Evolutionary conservation across 1,284 basidiomycete genomes (phyloP).

Genomic region (Gymnopus androsaceus): DNA sequence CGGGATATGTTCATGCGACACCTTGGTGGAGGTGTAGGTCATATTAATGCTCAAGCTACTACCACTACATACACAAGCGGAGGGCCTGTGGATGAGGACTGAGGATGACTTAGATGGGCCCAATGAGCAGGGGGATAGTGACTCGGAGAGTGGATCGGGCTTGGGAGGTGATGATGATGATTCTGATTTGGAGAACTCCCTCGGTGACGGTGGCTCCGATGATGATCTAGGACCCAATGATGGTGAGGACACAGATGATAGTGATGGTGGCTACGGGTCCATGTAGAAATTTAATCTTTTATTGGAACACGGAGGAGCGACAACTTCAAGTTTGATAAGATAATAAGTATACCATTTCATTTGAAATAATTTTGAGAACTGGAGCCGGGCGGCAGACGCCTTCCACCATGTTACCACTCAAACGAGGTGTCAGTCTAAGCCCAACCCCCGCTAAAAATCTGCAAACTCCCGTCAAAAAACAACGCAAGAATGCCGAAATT

Average conservation of each 20-base stretch:
- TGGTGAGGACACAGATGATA: background rate
- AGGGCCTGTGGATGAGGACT: background rate
- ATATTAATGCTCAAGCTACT: background rate
- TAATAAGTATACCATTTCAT: no score
- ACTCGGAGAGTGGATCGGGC: background rate
- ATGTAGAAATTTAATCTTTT: background rate
- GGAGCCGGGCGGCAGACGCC: no score
- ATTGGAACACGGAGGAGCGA: no score
- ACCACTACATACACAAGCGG: background rate
- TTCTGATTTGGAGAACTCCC: background rate
- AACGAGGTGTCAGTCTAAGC: no score
- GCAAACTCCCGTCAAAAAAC: no score
- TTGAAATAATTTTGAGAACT: no score
- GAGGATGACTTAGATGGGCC: background rate
- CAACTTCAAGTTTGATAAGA: no score
- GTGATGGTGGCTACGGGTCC: background rate
- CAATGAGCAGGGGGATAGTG: no score
- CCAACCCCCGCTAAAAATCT: no score
- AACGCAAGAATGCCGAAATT: no score
- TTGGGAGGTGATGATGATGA: background rate
- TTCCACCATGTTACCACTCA: no score
- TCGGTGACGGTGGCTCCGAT: background rate
- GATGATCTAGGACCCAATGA: no score
- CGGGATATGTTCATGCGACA: constrained; percentile 12
- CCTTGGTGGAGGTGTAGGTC: constrained; percentile 1